Evolutionary conservation across 1,139 yeast genomes (phyloP).

Genomic region (Saccharomyces uvarum): DNA sequence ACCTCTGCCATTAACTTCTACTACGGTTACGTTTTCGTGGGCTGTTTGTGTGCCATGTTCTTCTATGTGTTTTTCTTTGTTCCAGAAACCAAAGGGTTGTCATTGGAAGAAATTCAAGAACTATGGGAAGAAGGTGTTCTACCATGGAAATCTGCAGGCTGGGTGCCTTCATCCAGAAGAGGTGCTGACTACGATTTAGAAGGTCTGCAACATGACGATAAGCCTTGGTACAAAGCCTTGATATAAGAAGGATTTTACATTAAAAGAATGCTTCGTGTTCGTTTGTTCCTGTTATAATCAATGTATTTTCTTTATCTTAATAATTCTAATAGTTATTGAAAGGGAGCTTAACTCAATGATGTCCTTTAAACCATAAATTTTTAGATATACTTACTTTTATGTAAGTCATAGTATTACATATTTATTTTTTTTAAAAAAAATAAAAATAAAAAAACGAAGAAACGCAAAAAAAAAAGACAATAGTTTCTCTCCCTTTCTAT

Average conservation of each 20-base stretch:
- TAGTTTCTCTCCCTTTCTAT: neutral
- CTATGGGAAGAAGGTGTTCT: conserved; percentile 37
- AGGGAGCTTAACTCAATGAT: neutral
- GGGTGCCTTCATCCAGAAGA: conserved; percentile 30
- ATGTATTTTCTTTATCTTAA: neutral
- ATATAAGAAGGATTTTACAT: conserved; percentile 4
- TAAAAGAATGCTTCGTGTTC: neutral
- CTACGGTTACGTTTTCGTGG: conserved; percentile 69
- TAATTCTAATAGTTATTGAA: neutral
- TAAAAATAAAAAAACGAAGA: neutral
- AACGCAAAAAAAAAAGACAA: neutral
- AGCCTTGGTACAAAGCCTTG: conserved; percentile 21
- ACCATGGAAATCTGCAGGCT: conserved; percentile 39
- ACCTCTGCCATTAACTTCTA: conserved; percentile 34
- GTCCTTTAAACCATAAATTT: neutral
- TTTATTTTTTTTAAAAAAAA: neutral
- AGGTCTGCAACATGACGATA: conserved; percentile 11
- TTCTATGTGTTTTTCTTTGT: conserved; percentile 58
- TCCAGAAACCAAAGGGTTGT: conserved; percentile 61
- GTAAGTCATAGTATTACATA: neutral
- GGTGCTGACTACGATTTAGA: conserved; percentile 14
- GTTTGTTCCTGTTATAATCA: neutral
- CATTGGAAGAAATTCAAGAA: conserved; percentile 63
- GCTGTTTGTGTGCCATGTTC: conserved; percentile 53
- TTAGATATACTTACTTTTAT: neutral